Percentiles rank a stretch among this genome's conserved stretches.
These are phyloP conservation scores for Camellia lanceoleosa DNA, from an alignment of 148 eudicot species.

Conservation along the genomic window DNA sequence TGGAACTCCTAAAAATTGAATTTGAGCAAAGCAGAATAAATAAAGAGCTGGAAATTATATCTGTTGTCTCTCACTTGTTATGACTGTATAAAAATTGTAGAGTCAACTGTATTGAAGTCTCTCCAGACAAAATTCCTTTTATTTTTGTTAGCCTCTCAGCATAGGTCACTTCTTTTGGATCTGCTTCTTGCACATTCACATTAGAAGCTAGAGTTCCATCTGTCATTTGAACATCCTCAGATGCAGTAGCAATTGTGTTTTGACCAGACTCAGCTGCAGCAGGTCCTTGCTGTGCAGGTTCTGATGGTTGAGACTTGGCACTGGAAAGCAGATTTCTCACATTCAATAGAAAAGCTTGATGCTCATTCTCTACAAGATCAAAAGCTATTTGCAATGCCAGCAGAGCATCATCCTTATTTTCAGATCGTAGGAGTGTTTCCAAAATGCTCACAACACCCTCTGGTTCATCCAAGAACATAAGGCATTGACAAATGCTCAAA, in stretches of 20 bases:
- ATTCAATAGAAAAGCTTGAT: conserved; percentile 83
- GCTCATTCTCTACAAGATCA: conserved; percentile 98
- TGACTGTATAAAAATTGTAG: conserved; percentile 89
- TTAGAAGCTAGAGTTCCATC: conserved; percentile 44
- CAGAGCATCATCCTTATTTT: conserved; percentile 72
- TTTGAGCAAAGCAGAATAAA: not conserved
- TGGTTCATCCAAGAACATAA: conserved; percentile 85
- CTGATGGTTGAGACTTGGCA: conserved; percentile 40
- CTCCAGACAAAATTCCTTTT: conserved; percentile 86
- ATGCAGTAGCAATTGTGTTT: conserved; percentile 40
- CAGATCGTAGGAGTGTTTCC: conserved; percentile 71
- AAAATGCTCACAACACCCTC: conserved; percentile 79
- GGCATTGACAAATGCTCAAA: conserved; percentile 90
- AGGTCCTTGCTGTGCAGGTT: conserved; percentile 40
- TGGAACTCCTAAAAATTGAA: not conserved
- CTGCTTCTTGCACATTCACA: conserved; percentile 35
- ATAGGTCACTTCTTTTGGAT: conserved; percentile 67
- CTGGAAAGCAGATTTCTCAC: conserved; percentile 66
- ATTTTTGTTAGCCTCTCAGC: conserved; percentile 73
- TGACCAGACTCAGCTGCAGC: conserved; percentile 50
- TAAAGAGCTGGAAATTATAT: not conserved
- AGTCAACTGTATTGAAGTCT: conserved; percentile 89
- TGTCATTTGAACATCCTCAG: conserved; percentile 78
- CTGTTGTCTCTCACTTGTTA: conserved; percentile 64
- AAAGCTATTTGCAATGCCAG: conserved; percentile 91